These are phyloP conservation scores for Lavandula angustifolia DNA, from an alignment of 257 asterid genomes.

Conservation along the genomic window DNA sequence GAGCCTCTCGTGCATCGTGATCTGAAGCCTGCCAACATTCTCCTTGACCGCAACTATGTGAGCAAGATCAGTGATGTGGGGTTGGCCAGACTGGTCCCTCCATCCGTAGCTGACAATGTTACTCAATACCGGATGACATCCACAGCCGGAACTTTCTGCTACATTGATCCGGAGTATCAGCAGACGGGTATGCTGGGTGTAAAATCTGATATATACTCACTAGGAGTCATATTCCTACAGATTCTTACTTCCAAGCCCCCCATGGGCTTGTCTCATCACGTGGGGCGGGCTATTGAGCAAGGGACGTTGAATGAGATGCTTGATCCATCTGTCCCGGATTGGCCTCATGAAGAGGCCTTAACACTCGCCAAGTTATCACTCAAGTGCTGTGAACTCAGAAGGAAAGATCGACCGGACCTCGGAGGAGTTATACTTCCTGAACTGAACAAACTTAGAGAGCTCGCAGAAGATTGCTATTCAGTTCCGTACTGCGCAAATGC, in stretches of 20 bases:
- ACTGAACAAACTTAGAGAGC: slow-evolving; percentile 56
- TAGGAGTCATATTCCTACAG: slow-evolving; percentile 83
- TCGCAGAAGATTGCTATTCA: slow-evolving; percentile 54
- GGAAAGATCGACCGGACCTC: slow-evolving; percentile 95
- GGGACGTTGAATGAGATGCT: slow-evolving; percentile 64
- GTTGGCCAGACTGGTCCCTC: slow-evolving; percentile 91
- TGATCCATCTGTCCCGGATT: slow-evolving; percentile 63
- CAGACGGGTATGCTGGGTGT: slow-evolving; percentile 97
- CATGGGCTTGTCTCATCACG: slow-evolving; percentile 84
- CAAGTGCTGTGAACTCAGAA: slow-evolving; percentile 71
- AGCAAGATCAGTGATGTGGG: slow-evolving; percentile 93
- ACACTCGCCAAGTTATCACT: slow-evolving; percentile 61
- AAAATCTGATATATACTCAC: slow-evolving; percentile 84
- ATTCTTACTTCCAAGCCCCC: slow-evolving; percentile 74
- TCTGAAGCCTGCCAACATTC: slow-evolving; percentile 82
- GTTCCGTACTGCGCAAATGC: slow-evolving; percentile 30
- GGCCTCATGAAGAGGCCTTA: slow-evolving; percentile 83
- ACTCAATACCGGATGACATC: slow-evolving; percentile 93
- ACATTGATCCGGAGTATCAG: slow-evolving; percentile 96
- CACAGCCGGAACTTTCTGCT: slow-evolving; percentile 94
- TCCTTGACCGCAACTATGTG: slow-evolving; percentile 79
- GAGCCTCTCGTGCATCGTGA: slow-evolving; percentile 95
- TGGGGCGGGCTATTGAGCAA: slow-evolving; percentile 68
- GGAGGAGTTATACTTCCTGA: slow-evolving; percentile 69
- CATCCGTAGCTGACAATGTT: slow-evolving; percentile 74